Evolutionary conservation across 495 filamentous ascomycete species (phyloP), one percentile per base, ranked within the genome.

Genomic region (Venustampulla echinocandica): DNA sequence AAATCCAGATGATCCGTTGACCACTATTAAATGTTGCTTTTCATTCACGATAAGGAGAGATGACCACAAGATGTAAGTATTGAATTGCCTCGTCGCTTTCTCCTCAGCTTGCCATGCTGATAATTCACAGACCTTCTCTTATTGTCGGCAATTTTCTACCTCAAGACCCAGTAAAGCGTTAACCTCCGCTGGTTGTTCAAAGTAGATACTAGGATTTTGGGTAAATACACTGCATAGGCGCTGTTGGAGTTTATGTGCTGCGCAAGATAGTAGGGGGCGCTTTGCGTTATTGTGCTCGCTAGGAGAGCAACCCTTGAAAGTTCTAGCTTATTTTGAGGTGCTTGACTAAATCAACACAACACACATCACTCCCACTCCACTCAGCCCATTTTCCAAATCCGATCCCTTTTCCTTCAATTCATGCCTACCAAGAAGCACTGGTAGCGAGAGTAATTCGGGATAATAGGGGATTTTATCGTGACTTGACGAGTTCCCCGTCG

Each of bases 131-230:
- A 53, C 92, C 92, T 45, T 84, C 87, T 36, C 73, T 96, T 38
- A 98, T 98, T 56, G 82, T 98, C 30, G 92, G 92, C 41, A 98
- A 98, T 60, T 98, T 98, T 65, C 69, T 98, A 42, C 90, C 90
- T 13, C 79, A 82, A 60, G 60, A 61, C 32, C 55, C 51, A 13
- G 39, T 58, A 39, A 55, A 60, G 43, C 50, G 48, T 41, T 61
- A 39, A 53, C 32, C 25, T 33, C 10, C 39, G 11, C 23, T 18
- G 13, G 22, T 17, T 10, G 15, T 43, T 47, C 17, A 33, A 25
- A 44, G 45, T 53, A 47, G 33, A 51, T 42, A 23, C 10, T 48
- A 40, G 43, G 32, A 44, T 13, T 19, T n/a, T 6, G 9, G 19
- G 43, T 20, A 44, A 23, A 32, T 20, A 32, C 14, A 44, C 27